These are phyloP conservation scores for Herpetomonas samuelpessoai DNA, from an alignment of 208 protist genomes.

Conservation along the genomic window DNA sequence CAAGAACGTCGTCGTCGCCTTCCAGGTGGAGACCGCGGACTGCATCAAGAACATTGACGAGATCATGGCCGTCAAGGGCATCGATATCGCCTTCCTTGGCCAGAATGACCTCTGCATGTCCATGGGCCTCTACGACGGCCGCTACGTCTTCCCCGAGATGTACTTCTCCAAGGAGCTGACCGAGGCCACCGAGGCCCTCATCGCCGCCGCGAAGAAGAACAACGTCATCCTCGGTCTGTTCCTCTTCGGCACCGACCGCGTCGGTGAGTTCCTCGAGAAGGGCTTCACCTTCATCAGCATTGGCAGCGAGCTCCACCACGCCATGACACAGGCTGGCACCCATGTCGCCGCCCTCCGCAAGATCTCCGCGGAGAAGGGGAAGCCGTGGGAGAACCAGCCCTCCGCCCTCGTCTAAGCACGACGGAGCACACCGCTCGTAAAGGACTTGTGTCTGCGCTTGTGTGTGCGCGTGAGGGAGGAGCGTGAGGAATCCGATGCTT, in stretches of 20 bases:
- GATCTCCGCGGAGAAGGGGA: conserved; percentile 49
- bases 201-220: conserved; percentile 62
- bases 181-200: conserved; percentile 60
- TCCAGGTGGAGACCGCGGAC: conserved; percentile 75
- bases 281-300: conserved; percentile 83
- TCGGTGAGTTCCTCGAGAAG: conserved; percentile 80
- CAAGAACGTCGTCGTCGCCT: conserved; percentile 76
- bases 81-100: conserved; percentile 80
- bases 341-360: conserved; percentile 55
- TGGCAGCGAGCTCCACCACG: conserved; percentile 77
- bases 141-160: conserved; percentile 83
- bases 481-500: no score
- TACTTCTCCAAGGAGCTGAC: conserved; percentile 74
- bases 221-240: conserved; percentile 74
- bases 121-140: conserved; percentile 76
- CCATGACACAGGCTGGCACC: conserved; percentile 62
- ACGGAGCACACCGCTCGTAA: no score
- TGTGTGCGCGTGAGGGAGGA: no score
- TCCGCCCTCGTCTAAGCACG: conserved; percentile 64
- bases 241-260: conserved; percentile 75
- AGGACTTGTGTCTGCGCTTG: no score
- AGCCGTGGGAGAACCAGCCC: conserved; percentile 65
- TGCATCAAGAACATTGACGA: conserved; percentile 82
- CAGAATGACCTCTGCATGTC: conserved; percentile 87
- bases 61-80: conserved; percentile 75